These are phyloP conservation scores for Didymella pomorum DNA, from an alignment of 2,329 filamentous ascomycete species.

Conservation along the genomic window DNA sequence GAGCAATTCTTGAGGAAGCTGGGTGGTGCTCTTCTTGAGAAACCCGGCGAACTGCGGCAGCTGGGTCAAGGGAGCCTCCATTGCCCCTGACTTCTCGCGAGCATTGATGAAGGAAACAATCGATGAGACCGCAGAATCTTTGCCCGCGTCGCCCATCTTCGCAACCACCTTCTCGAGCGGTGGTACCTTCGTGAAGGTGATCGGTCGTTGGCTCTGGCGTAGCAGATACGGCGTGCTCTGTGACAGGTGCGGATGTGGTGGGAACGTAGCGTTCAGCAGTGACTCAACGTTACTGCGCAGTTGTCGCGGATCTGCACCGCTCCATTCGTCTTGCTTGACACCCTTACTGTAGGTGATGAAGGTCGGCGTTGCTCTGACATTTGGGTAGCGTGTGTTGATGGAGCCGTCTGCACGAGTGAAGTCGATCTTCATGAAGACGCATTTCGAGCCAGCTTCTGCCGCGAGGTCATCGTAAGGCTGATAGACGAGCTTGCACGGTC, in stretches of 20 bases:
- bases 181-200: conserved; percentile 79
- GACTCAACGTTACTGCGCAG: conserved; percentile 76
- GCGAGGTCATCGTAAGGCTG: conserved; percentile 83
- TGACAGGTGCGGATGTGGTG: conserved; percentile 76
- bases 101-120: conserved; percentile 76
- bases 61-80: conserved; percentile 74
- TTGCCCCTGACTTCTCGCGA: conserved; percentile 64
- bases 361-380: conserved; percentile 80
- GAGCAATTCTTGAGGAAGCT: conserved; percentile 69
- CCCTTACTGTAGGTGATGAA: conserved; percentile 86
- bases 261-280: conserved; percentile 76
- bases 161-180: conserved; percentile 81
- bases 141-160: conserved; percentile 74
- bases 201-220: conserved; percentile 69
- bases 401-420: conserved; percentile 70
- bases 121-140: conserved; percentile 66
- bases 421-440: conserved; percentile 83
- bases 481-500: conserved; percentile 83
- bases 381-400: conserved; percentile 67
- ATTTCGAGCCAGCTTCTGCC: conserved; percentile 72
- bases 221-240: conserved; percentile 76
- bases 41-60: conserved; percentile 70
- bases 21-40: conserved; percentile 63
- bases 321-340: conserved; percentile 79
- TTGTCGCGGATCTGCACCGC: conserved; percentile 73